phyloP scores from a whole-genome alignment of 306 rosid genomes.

The Quercus agrifolia region DNA sequence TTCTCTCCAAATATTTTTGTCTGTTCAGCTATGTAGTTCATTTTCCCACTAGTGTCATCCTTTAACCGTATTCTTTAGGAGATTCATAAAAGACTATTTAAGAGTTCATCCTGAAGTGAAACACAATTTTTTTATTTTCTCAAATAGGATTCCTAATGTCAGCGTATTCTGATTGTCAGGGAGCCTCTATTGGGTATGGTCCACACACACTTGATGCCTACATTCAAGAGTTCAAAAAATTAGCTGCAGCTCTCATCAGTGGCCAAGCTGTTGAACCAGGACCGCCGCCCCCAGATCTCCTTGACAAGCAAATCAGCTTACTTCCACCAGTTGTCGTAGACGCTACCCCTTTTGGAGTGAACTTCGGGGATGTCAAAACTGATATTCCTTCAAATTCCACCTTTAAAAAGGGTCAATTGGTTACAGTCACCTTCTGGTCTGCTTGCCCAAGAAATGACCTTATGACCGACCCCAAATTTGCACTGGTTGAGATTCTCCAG shows the following conservation, averaged over 20 bases:
- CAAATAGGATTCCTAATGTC: too few species aligned
- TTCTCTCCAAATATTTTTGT: too few species aligned
- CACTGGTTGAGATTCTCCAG: slow-evolving; percentile 69
- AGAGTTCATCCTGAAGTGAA: too few species aligned
- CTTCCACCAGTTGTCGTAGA: slow-evolving; percentile 85
- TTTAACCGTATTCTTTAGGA: too few species aligned
- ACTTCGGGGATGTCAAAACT: slow-evolving; percentile 61
- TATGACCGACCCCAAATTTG: slow-evolving; percentile 85
- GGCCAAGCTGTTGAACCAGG: slow-evolving; percentile 47
- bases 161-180: slow-evolving; percentile 38
- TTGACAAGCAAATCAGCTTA: slow-evolving; percentile 61
- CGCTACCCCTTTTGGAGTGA: slow-evolving; percentile 49
- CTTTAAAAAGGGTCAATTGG: slow-evolving; percentile 59
- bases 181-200: slow-evolving; percentile 74
- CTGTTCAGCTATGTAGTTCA: too few species aligned
- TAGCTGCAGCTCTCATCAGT: slow-evolving; percentile 52
- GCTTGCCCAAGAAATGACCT: slow-evolving; percentile 90
- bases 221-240: slow-evolving; percentile 85
- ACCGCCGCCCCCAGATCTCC: slow-evolving; percentile 81
- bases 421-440: slow-evolving; percentile 64
- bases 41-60: too few species aligned
- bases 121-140: too few species aligned
- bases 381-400: slow-evolving; percentile 66
- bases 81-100: too few species aligned
- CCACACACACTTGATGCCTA: slow-evolving; percentile 81